These are phyloP conservation scores for Hypsizygus marmoreus DNA, from an alignment of 768 basidiomycete species.

Conservation along the genomic window DNA sequence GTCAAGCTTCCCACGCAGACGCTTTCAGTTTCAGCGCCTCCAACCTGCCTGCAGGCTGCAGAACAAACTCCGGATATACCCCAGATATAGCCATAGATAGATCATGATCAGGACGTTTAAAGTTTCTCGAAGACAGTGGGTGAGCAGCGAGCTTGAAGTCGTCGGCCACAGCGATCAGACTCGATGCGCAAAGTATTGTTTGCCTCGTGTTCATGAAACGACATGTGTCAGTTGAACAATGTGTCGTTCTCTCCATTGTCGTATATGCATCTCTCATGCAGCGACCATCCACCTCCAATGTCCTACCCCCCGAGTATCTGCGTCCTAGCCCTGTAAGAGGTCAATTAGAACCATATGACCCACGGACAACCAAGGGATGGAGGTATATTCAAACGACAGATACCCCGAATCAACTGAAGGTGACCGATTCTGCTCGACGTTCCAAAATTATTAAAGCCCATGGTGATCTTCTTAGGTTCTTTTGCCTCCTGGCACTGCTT, in stretches of 20 bases:
- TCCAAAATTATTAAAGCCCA: slow-evolving; percentile 2
- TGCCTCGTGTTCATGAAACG: slow-evolving; percentile 13
- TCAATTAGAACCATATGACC: slow-evolving; percentile 70
- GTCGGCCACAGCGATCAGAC: neutral
- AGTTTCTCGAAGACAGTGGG: too few relatives aligned
- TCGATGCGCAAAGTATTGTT: neutral
- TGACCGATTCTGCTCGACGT: slow-evolving; percentile 23
- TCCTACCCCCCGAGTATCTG: slow-evolving; percentile 51
- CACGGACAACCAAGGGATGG: slow-evolving; percentile 58
- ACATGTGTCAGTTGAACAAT: slow-evolving; percentile 14
- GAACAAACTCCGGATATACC: too few relatives aligned
- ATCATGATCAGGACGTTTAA: too few relatives aligned
- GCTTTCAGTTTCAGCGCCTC: too few relatives aligned
- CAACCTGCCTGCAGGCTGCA: too few relatives aligned
- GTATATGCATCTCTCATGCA: slow-evolving; percentile 14
- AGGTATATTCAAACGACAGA: slow-evolving; percentile 77
- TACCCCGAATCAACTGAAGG: slow-evolving; percentile 76
- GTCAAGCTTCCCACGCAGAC: slow-evolving; percentile 3
- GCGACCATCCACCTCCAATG: slow-evolving; percentile 12
- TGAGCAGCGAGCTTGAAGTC: neutral
- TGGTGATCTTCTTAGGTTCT: slow-evolving; percentile 51
- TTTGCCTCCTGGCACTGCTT: slow-evolving; percentile 65
- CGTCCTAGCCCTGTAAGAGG: slow-evolving; percentile 70
- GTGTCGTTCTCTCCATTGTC: slow-evolving; percentile 4
- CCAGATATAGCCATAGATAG: too few relatives aligned